Conservation (phyloP, 2,329 filamentous ascomycete genomes). For the Geosmithia putterillii region DNA sequence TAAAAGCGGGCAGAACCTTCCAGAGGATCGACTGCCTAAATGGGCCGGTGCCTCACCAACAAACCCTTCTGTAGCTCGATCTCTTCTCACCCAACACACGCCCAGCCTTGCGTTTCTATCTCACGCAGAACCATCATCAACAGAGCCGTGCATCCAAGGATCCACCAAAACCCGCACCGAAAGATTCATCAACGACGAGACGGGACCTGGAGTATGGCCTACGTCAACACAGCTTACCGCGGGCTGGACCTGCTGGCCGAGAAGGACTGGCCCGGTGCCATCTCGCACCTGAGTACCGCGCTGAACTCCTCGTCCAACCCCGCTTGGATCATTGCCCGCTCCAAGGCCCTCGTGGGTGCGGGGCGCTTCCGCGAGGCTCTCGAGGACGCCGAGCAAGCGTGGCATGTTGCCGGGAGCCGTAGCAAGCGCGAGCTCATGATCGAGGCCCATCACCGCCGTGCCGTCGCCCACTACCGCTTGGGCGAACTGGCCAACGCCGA, state of each 20-base stretch:
- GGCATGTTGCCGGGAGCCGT: conserved; percentile 45
- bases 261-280: conserved; percentile 54
- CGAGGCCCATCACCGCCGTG: conserved; percentile 72
- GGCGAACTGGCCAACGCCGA: conserved; percentile 64
- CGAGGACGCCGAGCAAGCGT: conserved; percentile 55
- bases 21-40: neutral
- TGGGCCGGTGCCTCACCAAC: neutral
- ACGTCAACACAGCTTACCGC: conserved; percentile 34
- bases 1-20: neutral
- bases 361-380: conserved; percentile 52
- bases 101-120: neutral
- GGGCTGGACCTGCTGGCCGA: conserved; percentile 55
- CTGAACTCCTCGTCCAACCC: conserved; percentile 56
- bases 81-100: neutral
- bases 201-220: too few relatives aligned
- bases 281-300: conserved; percentile 55
- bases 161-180: too few relatives aligned
- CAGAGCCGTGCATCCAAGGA: too few relatives aligned
- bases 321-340: conserved; percentile 70
- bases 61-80: neutral
- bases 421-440: conserved; percentile 64
- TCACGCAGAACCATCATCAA: neutral
- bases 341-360: conserved; percentile 61
- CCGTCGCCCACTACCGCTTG: conserved; percentile 59
- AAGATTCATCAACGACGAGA: too few relatives aligned